Evolutionary conservation across 228 moss, liverwort and hornwort genomes (phyloP), one percentile per base, ranked within the genome.

Genomic region (Sphagnum magellanicum): DNA sequence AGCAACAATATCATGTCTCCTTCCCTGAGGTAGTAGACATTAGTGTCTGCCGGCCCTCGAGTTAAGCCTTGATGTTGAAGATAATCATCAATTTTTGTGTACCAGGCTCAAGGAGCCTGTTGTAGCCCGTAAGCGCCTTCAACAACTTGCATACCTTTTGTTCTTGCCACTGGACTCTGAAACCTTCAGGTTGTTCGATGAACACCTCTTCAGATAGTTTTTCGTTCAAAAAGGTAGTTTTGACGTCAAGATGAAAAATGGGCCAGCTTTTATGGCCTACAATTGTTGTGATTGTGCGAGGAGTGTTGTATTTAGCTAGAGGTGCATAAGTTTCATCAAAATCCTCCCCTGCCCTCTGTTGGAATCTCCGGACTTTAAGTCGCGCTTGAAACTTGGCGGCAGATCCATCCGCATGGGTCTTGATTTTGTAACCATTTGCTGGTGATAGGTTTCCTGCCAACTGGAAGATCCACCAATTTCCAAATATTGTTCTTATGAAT

Each of bases 151-250:
- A 69, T 14, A 69, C 69, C 58, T 53, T 53, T 4, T 15, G 7
- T 47, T 69, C 69, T 46, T 69, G 59, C n/a, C 69, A 47, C n/a
- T 53, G 13, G 7, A 7, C 10, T 8, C 7, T 32, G 58, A 53
- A 69, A 7, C 69, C 6, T 53, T n/a, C 16, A 53, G 69, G 69
- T 58, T 69, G 69, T 6, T 46, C 9, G n/a, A 69, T 69, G 48
- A 50, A 69, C 7, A 69, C 52, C n/a, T 59, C 69, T 59, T 69
- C 55, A 9, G 6, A 0, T 10, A 69, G 16, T 46, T 15, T 4
- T 8, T 48, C 70, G 14, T 69, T 17, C 53, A 69, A 59, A 55
- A 69, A 69, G 4, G 69, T 6, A 53, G 69, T 69, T 59, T 71
- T 61, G 46, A 71, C 61, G 17, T 72, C 71, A 12, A 72, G 47